Evolutionary conservation across 1,139 yeast species (phyloP), one percentile per base, ranked within the genome.

Genomic region (Candida gigantensis): DNA sequence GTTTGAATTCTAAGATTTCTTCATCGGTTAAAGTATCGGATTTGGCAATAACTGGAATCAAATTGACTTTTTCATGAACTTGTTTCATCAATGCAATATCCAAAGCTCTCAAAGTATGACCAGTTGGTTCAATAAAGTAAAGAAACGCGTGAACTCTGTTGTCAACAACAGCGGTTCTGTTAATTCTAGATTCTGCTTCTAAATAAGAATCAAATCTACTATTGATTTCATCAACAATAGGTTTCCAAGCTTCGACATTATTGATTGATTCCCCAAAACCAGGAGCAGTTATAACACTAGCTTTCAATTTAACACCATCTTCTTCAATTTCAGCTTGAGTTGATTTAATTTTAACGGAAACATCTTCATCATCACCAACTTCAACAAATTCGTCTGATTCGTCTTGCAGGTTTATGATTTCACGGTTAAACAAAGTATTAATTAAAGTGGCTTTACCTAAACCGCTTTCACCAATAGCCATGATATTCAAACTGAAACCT

Each of bases 71-170:
- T 57, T 84, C 84, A 67, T 89, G 96, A 43, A 92, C 79, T 60
- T 82, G 81, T 58, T 83, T 83, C 92, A 92, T 88, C 53, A 89
- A 85, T 43, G 80, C 82, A 48, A 92, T 82, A 60, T 94, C 99
- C 55, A 94, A 74, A 13, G 96, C 81, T 60, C 83, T 86, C 59
- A 92, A 77, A 27, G 89, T 81, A 64, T 92, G 98, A 41, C 97
- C 98, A 16, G 97, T 90, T 52, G 97, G 98, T 65, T 90, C 97
- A 55, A 94, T 86, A 53, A 94, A 88, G 64, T 86, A 89, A 43
- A 89, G 68, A 54, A 86, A 78, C 24, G 96, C 96, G 58, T 89
- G 96, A 39, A 89, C 76, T 58, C 96, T 81, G 53, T 81, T 78
- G 60, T 89, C 96, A 39, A 64, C 68, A 47, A 84, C 73, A 24